phyloP scores from a whole-genome alignment of 2,329 filamentous ascomycete species.

The Fragosphaeria purpurea region DNA sequence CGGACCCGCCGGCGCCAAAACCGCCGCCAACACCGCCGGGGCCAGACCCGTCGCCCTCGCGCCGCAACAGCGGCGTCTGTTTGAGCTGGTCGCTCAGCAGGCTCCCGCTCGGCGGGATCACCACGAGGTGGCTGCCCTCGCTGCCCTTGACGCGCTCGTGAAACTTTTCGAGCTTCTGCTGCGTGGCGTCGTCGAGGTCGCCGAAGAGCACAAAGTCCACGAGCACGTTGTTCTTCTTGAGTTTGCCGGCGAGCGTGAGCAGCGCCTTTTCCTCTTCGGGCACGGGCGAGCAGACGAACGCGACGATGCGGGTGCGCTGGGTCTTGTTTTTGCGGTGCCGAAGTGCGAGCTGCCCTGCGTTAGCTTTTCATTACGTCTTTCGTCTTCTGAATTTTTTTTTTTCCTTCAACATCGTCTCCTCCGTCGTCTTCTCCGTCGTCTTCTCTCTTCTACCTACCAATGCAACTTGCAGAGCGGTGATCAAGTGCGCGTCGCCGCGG shows the following conservation, averaged over 20 bases:
- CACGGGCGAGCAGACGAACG: conserved; percentile 90
- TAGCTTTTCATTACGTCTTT: conserved; percentile 10
- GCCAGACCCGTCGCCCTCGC: conserved; percentile 58
- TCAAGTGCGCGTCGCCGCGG: conserved; percentile 75
- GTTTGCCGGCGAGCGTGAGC: conserved; percentile 84
- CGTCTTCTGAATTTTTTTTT: not conserved
- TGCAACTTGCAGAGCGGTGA: conserved; percentile 91
- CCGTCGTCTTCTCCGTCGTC: not conserved
- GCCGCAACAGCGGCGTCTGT: conserved; percentile 78
- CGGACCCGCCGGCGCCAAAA: conserved; percentile 44
- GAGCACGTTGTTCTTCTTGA: conserved; percentile 95
- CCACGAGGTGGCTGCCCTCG: conserved; percentile 83
- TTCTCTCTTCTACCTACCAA: conserved; percentile 52
- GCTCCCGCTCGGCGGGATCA: conserved; percentile 83
- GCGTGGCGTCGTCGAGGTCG: conserved; percentile 77
- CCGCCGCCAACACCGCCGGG: conserved; percentile 48
- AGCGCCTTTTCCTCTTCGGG: conserved; percentile 83
- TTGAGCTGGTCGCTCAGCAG: conserved; percentile 88
- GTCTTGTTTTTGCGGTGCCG: conserved; percentile 98
- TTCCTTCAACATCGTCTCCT: not conserved
- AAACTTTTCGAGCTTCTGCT: conserved; percentile 89
- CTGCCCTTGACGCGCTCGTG: conserved; percentile 85
- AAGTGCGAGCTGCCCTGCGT: conserved; percentile 62
- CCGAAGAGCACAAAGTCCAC: conserved; percentile 95
- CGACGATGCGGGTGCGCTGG: conserved; percentile 91